Evolutionary conservation across 768 basidiomycete species (phyloP).

Genomic region (Tulasnella sp.): DNA sequence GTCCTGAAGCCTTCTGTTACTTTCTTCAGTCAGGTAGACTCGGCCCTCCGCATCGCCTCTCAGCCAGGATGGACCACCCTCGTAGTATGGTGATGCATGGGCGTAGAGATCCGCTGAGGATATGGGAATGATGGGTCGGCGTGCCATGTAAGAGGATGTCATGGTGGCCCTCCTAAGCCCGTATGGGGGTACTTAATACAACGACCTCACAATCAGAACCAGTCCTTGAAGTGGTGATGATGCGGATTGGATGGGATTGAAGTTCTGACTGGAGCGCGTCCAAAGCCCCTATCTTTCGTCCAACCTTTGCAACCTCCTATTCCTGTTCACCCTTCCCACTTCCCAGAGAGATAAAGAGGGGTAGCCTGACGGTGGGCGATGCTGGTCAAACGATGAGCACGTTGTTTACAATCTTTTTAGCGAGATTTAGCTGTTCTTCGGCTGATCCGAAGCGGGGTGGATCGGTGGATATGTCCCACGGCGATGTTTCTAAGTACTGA

Average conservation of each 20-base stretch:
- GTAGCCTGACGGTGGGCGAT: no score
- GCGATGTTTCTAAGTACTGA: neutral
- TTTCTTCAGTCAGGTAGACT: conserved; percentile 8
- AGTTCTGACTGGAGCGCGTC: conserved; percentile 1
- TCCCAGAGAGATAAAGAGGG: no score
- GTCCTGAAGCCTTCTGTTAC: conserved; percentile 3
- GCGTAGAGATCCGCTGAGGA: conserved; percentile 14
- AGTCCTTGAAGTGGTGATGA: neutral
- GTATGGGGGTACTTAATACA: no score
- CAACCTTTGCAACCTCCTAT: no score
- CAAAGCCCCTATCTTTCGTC: conserved; percentile 12
- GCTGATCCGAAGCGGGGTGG: no score
- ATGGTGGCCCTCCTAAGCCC: no score
- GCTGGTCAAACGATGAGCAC: no score
- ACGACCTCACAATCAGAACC: no score
- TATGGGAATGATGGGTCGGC: conserved; percentile 7
- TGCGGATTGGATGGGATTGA: neutral
- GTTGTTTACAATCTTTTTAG: no score
- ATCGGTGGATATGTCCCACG: no score
- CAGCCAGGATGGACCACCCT: neutral
- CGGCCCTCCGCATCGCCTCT: neutral
- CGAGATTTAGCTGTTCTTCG: no score
- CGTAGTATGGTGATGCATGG: conserved; percentile 12
- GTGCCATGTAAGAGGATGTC: conserved; percentile 7
- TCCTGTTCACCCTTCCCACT: neutral